Evolutionary conservation across 2,329 filamentous ascomycete species (phyloP).

Genomic region (Monosporascus sp.): DNA sequence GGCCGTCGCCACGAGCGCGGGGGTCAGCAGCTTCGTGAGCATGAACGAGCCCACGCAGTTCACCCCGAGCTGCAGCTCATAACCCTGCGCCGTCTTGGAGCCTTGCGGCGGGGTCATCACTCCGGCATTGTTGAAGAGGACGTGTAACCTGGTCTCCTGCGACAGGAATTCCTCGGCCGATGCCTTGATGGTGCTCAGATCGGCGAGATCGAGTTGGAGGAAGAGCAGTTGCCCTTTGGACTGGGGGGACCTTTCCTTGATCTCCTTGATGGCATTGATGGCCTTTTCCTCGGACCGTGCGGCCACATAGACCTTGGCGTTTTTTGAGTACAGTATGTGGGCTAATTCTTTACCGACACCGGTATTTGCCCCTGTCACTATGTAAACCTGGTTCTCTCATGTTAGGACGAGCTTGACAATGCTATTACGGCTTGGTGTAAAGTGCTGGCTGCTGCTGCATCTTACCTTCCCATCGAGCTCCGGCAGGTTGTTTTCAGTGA

Average conservation of each 20-base stretch:
- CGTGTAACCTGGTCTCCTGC: constrained; percentile 1
- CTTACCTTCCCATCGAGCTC: not conserved
- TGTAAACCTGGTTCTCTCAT: not conserved
- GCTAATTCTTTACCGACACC: not conserved
- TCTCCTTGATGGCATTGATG: not conserved
- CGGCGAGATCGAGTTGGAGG: constrained; percentile 1
- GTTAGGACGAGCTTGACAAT: not conserved
- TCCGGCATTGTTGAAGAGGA: constrained; percentile 7
- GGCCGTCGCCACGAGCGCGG: constrained; percentile 4
- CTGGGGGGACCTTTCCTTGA: not conserved
- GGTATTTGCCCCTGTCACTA: not conserved
- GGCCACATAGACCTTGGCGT: not conserved
- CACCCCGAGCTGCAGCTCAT: constrained; percentile 3
- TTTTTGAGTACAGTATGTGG: not conserved
- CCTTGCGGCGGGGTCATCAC: not conserved
- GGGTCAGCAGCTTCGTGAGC: constrained; percentile 5
- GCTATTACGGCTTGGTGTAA: not conserved
- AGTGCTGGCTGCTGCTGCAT: not conserved
- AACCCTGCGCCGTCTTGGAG: constrained; percentile 1
- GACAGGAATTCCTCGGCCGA: constrained; percentile 1
- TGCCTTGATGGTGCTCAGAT: constrained; percentile 2
- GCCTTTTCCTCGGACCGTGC: not conserved
- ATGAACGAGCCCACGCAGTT: constrained; percentile 2
- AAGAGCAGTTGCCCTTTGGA: not conserved
- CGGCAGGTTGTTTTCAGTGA: not conserved